phyloP scores from a whole-genome alignment of 371 early-diverging fungal genomes.

The Rhizopus arrhizus region DNA sequence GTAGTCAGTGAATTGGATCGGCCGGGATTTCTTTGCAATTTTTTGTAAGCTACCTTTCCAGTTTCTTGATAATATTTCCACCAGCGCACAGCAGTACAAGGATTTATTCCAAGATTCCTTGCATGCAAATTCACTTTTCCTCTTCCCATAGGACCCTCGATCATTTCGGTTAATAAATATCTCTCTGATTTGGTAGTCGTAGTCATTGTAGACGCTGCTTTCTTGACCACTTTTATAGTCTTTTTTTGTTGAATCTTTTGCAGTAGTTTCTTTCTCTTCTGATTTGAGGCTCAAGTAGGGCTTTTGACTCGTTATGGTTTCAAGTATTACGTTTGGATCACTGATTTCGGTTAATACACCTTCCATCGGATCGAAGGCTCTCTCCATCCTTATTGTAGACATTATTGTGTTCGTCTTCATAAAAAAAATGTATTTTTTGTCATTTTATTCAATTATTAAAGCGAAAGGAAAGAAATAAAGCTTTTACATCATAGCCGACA shows the following conservation, averaged over 20 bases:
- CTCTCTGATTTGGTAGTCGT: background rate
- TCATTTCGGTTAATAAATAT: no score
- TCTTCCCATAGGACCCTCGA: slow-evolving; percentile 3
- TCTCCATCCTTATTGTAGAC: slow-evolving; percentile 4
- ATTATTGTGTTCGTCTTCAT: background rate
- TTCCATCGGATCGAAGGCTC: slow-evolving; percentile 12
- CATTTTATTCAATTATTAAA: no score
- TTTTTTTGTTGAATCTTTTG: slow-evolving; percentile 1
- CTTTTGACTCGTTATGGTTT: slow-evolving; percentile 12
- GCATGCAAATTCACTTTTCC: slow-evolving; percentile 10
- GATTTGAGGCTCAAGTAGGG: slow-evolving; percentile 6
- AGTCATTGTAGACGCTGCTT: background rate
- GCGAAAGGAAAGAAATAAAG: background rate
- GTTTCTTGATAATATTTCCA: background rate
- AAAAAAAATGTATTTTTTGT: background rate
- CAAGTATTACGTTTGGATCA: slow-evolving; percentile 6
- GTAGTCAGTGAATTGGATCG: slow-evolving; percentile 2
- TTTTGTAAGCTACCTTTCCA: slow-evolving; percentile 7
- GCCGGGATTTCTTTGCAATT: slow-evolving; percentile 8
- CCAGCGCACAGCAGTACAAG: slow-evolving; percentile 8
- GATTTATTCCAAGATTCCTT: slow-evolving; percentile 1
- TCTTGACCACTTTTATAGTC: slow-evolving; percentile 1
- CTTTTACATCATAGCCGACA: slow-evolving; percentile 5
- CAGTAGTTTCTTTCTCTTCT: slow-evolving; percentile 14
- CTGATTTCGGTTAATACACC: background rate